phyloP scores from a whole-genome alignment of 2,329 filamentous ascomycete genomes.

The Penicillium thymicola region DNA sequence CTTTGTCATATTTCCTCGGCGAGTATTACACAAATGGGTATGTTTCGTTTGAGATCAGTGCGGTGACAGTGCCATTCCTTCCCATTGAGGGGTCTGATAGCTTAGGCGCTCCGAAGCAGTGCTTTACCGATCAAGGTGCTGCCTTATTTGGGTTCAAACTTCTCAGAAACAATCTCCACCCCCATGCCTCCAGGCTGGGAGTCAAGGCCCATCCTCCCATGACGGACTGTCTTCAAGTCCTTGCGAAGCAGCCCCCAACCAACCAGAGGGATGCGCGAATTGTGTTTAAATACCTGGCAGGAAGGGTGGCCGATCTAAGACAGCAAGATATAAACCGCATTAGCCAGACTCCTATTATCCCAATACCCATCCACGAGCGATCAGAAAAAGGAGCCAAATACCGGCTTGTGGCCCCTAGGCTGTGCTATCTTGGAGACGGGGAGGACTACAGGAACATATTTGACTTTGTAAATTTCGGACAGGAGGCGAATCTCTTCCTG shows the following conservation, averaged over 20 bases:
- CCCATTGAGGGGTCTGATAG: conserved; percentile 65
- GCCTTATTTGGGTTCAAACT: conserved; percentile 78
- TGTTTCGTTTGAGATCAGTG: conserved; percentile 57
- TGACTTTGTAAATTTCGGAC: conserved; percentile 92
- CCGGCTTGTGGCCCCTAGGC: conserved; percentile 63
- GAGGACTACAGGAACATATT: conserved; percentile 84
- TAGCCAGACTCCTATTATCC: conserved; percentile 67
- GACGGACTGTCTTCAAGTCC: conserved; percentile 67
- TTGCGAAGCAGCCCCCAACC: conserved; percentile 70
- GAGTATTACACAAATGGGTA: conserved; percentile 80
- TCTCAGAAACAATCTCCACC: conserved; percentile 69
- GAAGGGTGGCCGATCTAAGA: conserved; percentile 70
- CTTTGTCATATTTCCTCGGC: conserved; percentile 77
- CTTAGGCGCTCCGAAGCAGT: conserved; percentile 69
- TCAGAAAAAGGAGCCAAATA: conserved; percentile 45
- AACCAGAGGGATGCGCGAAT: conserved; percentile 63
- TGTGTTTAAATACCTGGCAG: conserved; percentile 80
- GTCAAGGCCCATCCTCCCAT: conserved; percentile 80
- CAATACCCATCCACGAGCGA: conserved; percentile 48
- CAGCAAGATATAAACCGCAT: conserved; percentile 59
- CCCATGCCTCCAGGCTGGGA: conserved; percentile 80
- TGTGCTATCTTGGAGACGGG: conserved; percentile 74
- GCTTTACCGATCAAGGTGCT: conserved; percentile 77
- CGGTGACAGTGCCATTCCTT: conserved; percentile 60
- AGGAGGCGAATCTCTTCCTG: conserved; percentile 82